Conservation (phyloP, 208 protist species). For the Acanthamoeba quina region DNA sequence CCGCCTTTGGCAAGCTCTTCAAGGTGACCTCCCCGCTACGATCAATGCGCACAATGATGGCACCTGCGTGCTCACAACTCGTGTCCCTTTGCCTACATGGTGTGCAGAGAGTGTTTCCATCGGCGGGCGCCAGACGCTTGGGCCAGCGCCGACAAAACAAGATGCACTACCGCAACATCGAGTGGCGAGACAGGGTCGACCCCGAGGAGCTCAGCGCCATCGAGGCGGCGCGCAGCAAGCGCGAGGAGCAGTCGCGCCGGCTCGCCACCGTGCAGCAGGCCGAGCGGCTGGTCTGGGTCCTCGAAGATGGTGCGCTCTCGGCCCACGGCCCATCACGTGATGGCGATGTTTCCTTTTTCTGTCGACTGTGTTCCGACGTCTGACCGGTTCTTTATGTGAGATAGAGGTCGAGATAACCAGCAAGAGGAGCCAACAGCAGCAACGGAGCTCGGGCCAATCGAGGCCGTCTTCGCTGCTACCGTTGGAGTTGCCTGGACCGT, state of each 20-base stretch:
- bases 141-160: constrained; percentile 4
- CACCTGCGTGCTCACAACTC: too few relatives aligned
- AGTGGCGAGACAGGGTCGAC: background rate
- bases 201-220: background rate
- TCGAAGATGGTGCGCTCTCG: background rate
- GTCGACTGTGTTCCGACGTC: too few relatives aligned
- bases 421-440: too few relatives aligned
- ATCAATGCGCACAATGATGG: background rate
- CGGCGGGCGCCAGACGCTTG: background rate
- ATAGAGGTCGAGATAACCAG: too few relatives aligned
- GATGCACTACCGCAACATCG: constrained; percentile 18
- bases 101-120: background rate
- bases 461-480: too few relatives aligned
- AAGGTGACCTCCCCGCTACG: background rate
- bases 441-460: too few relatives aligned
- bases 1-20: constrained; percentile 44
- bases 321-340: background rate
- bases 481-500: too few relatives aligned
- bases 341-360: too few relatives aligned
- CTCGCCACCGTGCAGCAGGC: background rate
- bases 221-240: background rate
- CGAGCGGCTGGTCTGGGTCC: background rate
- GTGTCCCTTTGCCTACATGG: too few relatives aligned
- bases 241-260: background rate
- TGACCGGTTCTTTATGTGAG: too few relatives aligned